Percentiles rank a stretch among this genome's conserved stretches.
These are phyloP conservation scores for Guillardia theta DNA, from an alignment of 78 protist species.

Conservation along the genomic window DNA sequence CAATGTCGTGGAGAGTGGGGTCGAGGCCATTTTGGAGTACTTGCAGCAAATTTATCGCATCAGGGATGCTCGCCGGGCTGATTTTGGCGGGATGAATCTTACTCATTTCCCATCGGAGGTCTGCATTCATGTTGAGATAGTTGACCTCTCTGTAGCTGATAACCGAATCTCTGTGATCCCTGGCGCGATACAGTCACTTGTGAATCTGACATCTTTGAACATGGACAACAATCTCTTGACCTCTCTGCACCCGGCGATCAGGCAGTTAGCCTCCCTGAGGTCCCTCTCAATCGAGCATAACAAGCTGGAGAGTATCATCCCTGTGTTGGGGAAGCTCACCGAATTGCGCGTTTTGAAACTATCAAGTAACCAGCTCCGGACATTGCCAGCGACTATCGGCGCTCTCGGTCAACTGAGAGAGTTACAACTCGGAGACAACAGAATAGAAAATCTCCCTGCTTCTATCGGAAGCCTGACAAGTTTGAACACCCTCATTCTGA, in stretches of 20 bases:
- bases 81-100: background rate
- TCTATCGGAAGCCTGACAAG: background rate
- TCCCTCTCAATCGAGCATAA: background rate
- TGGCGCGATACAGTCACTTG: constrained; percentile 9
- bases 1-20: background rate
- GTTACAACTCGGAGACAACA: constrained; percentile 18
- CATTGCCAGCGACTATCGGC: background rate
- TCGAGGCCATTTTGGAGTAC: background rate
- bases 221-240: background rate
- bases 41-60: background rate
- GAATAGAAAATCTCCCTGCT: background rate
- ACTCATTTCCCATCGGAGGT: background rate
- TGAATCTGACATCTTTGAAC: constrained; percentile 16
- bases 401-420: background rate
- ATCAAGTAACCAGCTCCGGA: background rate
- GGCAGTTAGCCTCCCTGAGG: constrained; percentile 2
- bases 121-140: background rate
- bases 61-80: background rate
- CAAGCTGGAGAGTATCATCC: background rate
- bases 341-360: background rate
- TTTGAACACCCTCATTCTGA: background rate
- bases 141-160: constrained; percentile 24
- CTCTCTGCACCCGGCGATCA: constrained; percentile 13
- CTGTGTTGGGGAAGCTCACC: constrained; percentile 25
- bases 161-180: background rate